These are phyloP conservation scores for Coniella lustricola DNA, from an alignment of 2,329 filamentous ascomycete species.

Conservation along the genomic window DNA sequence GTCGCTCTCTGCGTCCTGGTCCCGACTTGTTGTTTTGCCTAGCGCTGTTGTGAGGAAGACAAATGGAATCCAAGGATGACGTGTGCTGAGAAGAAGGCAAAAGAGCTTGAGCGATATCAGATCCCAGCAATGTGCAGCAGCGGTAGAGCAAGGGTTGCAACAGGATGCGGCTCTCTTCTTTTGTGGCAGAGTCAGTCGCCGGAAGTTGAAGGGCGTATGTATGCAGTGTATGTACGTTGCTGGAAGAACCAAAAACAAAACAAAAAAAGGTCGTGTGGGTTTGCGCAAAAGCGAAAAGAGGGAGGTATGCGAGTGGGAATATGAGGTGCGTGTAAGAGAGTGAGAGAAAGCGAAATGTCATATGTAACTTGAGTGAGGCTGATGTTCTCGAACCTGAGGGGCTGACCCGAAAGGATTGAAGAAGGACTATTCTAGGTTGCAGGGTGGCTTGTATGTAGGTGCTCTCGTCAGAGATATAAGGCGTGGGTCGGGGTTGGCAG, in stretches of 20 bases:
- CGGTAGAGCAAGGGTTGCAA: background rate
- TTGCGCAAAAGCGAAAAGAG: too few species aligned
- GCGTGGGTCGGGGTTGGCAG: constrained; percentile 33
- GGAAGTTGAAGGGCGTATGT: background rate
- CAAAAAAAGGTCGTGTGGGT: background rate
- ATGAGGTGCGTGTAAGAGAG: too few species aligned
- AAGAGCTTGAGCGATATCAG: too few species aligned
- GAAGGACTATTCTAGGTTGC: constrained; percentile 9
- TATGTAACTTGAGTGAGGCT: background rate
- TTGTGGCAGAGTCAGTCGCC: background rate
- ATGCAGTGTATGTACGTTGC: constrained; percentile 1
- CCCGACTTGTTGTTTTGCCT: too few species aligned
- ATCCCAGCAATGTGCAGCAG: too few species aligned
- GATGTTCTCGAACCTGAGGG: background rate
- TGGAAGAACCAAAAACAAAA: too few species aligned
- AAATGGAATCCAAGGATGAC: too few species aligned
- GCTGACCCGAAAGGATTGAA: constrained; percentile 7
- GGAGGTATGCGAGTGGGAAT: too few species aligned
- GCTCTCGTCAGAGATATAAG: constrained; percentile 22
- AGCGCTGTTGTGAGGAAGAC: too few species aligned
- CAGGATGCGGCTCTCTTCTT: background rate
- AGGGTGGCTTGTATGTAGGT: constrained; percentile 9
- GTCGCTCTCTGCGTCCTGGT: too few species aligned
- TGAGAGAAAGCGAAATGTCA: background rate
- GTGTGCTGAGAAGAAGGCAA: too few species aligned